phyloP scores from a whole-genome alignment of 169 alveolate genomes.

The Cryptosporidium bovis region DNA sequence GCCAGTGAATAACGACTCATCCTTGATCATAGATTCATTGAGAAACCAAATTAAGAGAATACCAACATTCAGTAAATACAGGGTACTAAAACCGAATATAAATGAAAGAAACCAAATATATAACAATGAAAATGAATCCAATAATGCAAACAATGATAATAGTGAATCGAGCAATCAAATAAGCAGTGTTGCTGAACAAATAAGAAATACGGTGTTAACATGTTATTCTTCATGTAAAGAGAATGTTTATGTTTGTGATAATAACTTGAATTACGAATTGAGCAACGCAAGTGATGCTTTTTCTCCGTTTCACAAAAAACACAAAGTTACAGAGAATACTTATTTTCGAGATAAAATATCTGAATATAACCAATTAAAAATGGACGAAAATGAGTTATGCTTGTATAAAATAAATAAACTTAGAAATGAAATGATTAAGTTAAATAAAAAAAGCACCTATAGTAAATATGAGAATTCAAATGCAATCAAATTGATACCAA shows the following conservation, averaged over 20 bases:
- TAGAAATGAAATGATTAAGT: conserved; percentile 20
- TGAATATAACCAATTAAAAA: background rate
- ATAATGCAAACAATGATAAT: background rate
- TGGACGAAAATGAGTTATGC: conserved; percentile 3
- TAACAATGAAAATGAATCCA: too few species aligned
- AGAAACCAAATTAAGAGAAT: conserved; percentile 41
- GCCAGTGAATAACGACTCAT: background rate
- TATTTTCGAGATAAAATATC: conserved; percentile 16
- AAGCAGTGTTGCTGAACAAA: conserved; percentile 38
- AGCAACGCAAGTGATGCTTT: background rate
- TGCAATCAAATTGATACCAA: conserved; percentile 32
- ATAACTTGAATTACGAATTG: background rate
- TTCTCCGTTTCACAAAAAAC: conserved; percentile 40
- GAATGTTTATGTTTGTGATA: background rate
- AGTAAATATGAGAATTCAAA: background rate
- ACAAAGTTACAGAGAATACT: background rate
- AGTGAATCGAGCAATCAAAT: conserved; percentile 22
- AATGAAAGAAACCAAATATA: background rate
- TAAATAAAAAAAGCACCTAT: background rate
- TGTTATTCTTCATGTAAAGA: background rate
- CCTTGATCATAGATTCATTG: conserved; percentile 19
- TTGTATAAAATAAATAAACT: conserved; percentile 38
- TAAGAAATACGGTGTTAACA: conserved; percentile 13
- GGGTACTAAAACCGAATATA: background rate
- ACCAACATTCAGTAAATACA: conserved; percentile 9